Evolutionary conservation across 805 yeast species (phyloP).

Genomic region (Maudiozyma serrabonitensis): DNA sequence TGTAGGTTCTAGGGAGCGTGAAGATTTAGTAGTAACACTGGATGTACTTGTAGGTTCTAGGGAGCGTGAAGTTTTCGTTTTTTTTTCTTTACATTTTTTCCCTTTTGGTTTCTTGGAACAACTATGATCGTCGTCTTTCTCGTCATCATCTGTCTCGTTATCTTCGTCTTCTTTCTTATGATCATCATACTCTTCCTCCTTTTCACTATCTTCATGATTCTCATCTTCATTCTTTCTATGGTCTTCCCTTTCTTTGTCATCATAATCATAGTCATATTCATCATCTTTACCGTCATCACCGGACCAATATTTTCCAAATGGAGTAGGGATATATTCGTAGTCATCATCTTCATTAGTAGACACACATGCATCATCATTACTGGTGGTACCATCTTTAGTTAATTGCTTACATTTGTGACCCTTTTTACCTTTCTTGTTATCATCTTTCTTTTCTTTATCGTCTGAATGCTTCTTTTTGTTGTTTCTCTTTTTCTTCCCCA

Average conservation of each 20-base stretch:
- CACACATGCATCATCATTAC: not conserved
- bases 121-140: not conserved
- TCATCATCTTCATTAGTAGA: not conserved
- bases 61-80: not conserved
- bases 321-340: not conserved
- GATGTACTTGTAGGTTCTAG: not conserved
- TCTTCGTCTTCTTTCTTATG: constrained; percentile 1
- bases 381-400: not conserved
- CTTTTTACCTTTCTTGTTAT: not conserved
- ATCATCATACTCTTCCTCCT: not conserved
- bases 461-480: not conserved
- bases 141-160: constrained; percentile 1
- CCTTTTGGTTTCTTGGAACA: not conserved
- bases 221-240: not conserved
- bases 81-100: not conserved
- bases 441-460: not conserved
- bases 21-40: not conserved
- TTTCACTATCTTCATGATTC: constrained; percentile 1
- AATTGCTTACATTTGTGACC: not conserved
- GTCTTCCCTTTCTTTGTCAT: not conserved
- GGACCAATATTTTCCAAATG: not conserved
- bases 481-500: not conserved
- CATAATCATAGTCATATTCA: not conserved
- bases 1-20: not conserved
- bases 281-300: not conserved